A percentile compares a stretch with the other conserved stretches of the same genome.
Evolutionary conservation across 352 stramenopile genomes (phyloP).

Genomic region (Peronosclerospora sorghi): DNA sequence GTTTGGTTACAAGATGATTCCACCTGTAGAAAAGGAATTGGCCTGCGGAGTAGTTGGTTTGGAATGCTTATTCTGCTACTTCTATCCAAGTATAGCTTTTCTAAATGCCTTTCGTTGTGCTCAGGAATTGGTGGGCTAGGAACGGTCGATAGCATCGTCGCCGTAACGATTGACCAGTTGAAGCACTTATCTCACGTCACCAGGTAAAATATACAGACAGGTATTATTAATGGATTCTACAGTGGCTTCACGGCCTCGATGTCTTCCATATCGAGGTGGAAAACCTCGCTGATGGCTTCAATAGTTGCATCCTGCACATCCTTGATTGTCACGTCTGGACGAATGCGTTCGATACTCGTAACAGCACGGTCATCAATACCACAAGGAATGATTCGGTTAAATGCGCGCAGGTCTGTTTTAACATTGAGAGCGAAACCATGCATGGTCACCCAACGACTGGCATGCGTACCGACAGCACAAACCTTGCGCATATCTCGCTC

Average conservation of each 20-base stretch:
- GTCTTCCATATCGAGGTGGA: conserved; percentile 49
- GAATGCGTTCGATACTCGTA: conserved; percentile 61
- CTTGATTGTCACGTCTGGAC: conserved; percentile 33
- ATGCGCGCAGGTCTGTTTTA: conserved; percentile 83
- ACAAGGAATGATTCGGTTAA: conserved; percentile 95
- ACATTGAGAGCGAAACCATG: conserved; percentile 98
- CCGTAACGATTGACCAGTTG: conserved; percentile 17
- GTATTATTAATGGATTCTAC: conserved; percentile 13
- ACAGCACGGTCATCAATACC: conserved; percentile 89
- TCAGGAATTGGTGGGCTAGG: conserved; percentile 60
- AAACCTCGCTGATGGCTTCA: conserved; percentile 54
- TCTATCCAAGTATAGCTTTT: conserved; percentile 5
- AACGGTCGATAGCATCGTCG: conserved; percentile 46
- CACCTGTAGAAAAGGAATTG: conserved; percentile 87
- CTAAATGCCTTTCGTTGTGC: conserved; percentile 6
- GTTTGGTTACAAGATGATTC: conserved; percentile 72
- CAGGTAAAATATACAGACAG: conserved; percentile 9
- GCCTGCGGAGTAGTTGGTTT: conserved; percentile 90
- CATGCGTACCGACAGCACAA: conserved; percentile 91
- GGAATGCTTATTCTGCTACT: conserved; percentile 9
- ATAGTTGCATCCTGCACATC: conserved; percentile 62
- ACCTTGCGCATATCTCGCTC: conserved; percentile 88
- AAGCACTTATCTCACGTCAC: conserved; percentile 7
- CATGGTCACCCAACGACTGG: conserved; percentile 95
- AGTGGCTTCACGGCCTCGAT: conserved; percentile 29